Evolutionary conservation across 2,329 filamentous ascomycete species (phyloP).

Genomic region (Microsporum canis): DNA sequence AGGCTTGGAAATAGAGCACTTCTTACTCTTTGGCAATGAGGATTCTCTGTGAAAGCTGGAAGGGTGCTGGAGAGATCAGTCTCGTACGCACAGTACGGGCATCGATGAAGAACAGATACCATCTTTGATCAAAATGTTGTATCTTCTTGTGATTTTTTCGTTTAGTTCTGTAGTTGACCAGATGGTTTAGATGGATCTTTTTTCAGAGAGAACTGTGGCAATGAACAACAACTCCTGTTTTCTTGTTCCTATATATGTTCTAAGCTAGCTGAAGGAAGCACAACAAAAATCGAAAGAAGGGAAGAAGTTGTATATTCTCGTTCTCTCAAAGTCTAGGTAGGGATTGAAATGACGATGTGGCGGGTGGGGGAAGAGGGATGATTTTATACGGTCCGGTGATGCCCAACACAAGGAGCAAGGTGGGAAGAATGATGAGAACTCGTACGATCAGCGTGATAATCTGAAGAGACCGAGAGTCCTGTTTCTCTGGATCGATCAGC

Average conservation of each 20-base stretch:
- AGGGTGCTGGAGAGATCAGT: slow-evolving; percentile 8
- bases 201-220: neutral
- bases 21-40: slow-evolving; percentile 10
- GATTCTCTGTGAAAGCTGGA: slow-evolving; percentile 10
- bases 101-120: slow-evolving; percentile 10
- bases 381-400: neutral
- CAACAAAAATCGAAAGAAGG: neutral
- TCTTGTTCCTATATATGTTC: slow-evolving; percentile 3
- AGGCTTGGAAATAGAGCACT: neutral
- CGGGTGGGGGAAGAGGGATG: neutral
- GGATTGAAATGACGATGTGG: neutral
- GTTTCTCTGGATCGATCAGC: neutral
- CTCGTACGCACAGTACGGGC: slow-evolving; percentile 12
- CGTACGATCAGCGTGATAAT: neutral
- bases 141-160: neutral
- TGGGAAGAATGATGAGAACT: neutral
- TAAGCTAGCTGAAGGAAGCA: slow-evolving; percentile 2
- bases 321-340: neutral
- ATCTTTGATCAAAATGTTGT: neutral
- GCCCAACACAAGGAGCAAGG: neutral
- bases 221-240: slow-evolving; percentile 3
- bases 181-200: neutral
- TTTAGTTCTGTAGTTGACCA: neutral
- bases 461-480: neutral
- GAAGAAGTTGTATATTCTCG: neutral